Percentiles rank a stretch among this genome's conserved stretches.
Evolutionary conservation across 2,329 filamentous ascomycete genomes (phyloP).

Genomic region (Paracamarosporium sp.): DNA sequence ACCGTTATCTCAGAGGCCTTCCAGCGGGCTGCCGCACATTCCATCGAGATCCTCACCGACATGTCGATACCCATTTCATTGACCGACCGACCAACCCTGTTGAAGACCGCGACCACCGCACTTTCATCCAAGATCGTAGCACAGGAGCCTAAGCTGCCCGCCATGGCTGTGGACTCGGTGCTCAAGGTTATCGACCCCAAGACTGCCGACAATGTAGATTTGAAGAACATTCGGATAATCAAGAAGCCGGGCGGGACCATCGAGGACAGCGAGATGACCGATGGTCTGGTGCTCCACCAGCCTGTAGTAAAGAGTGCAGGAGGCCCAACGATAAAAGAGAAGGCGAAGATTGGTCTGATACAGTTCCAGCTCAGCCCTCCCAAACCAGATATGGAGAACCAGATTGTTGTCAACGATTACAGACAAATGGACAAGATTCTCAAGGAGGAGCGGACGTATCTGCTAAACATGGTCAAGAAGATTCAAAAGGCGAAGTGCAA

Average conservation of each 20-base stretch:
- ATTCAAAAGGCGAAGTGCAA: constrained; percentile 99
- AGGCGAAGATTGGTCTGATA: constrained; percentile 94
- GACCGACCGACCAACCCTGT: constrained; percentile 83
- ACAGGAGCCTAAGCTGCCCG: constrained; percentile 94
- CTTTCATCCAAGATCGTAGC: constrained; percentile 98
- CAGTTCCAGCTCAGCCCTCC: constrained; percentile 98
- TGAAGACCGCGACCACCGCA: constrained; percentile 96
- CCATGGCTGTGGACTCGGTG: constrained; percentile 97
- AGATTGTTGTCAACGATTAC: constrained; percentile 99
- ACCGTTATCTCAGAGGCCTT: constrained; percentile 98
- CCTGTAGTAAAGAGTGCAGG: constrained; percentile 91
- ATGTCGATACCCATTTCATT: constrained; percentile 96
- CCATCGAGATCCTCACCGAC: constrained; percentile 87
- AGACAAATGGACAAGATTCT: constrained; percentile 99
- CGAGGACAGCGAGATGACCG: constrained; percentile 96
- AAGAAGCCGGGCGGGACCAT: constrained; percentile 99
- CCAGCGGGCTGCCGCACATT: constrained; percentile 88
- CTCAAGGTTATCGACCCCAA: constrained; percentile 95
- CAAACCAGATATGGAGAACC: constrained; percentile 99
- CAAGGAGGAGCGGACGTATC: constrained; percentile 97
- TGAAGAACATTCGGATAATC: constrained; percentile 94
- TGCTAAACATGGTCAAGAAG: constrained; percentile 99
- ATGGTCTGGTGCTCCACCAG: constrained; percentile 91
- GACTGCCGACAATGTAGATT: constrained; percentile 93
- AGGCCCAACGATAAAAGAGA: constrained; percentile 92